A percentile compares a stretch with the other conserved stretches of the same genome.
Evolutionary conservation across 1,139 yeast genomes (phyloP).

Genomic region (Hansenula sp.): DNA sequence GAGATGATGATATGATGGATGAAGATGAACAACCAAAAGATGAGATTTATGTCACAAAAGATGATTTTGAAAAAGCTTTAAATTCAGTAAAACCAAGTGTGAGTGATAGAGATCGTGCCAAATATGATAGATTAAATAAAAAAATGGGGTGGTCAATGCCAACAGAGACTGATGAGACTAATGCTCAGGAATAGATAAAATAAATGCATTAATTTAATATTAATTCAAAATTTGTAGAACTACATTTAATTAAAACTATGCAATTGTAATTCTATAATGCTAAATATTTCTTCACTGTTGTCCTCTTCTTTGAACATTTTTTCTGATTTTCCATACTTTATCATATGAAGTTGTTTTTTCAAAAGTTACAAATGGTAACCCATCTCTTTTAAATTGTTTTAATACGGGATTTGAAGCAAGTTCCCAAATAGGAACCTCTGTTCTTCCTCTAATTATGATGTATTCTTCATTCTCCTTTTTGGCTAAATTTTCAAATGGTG

Average conservation of each 20-base stretch:
- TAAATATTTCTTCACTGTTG: constrained; percentile 19
- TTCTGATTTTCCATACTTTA: constrained; percentile 57
- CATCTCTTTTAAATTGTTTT: constrained; percentile 13
- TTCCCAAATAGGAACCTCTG: constrained; percentile 54
- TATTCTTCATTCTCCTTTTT: constrained; percentile 26
- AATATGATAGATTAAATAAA: constrained; percentile 61
- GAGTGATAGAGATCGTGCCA: constrained; percentile 74
- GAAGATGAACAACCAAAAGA: constrained; percentile 26
- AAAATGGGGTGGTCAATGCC: constrained; percentile 50
- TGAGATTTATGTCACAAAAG: constrained; percentile 49
- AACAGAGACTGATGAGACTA: constrained; percentile 10
- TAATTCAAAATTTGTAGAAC: background rate
- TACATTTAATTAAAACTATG: no score
- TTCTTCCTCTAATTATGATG: constrained; percentile 58
- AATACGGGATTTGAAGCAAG: constrained; percentile 23
- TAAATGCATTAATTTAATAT: background rate
- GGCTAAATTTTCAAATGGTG: constrained; percentile 24
- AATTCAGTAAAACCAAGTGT: constrained; percentile 84
- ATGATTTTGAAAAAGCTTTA: constrained; percentile 72
- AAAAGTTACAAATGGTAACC: constrained; percentile 50
- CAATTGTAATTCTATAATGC: no score
- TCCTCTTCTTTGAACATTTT: constrained; percentile 56
- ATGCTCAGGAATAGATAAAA: constrained; percentile 6
- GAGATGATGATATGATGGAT: constrained; percentile 42
- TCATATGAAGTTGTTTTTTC: constrained; percentile 40